Evolutionary conservation across 208 protist species (phyloP).

Genomic region (Trypanosoma melophagium): DNA sequence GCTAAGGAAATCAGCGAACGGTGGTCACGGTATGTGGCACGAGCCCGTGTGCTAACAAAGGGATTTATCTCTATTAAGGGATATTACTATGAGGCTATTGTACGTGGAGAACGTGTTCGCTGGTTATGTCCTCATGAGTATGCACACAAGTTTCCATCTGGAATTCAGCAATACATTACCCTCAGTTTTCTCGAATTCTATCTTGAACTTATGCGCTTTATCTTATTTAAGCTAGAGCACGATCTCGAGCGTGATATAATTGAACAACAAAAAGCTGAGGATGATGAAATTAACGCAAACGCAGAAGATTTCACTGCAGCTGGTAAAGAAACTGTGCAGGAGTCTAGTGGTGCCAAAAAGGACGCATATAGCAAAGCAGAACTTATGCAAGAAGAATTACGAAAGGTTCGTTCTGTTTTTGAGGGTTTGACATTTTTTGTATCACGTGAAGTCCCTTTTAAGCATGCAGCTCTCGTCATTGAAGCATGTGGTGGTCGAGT

Average conservation of each 20-base stretch:
- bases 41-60: slow-evolving; percentile 86
- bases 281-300: slow-evolving; percentile 53
- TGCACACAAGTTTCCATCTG: slow-evolving; percentile 90
- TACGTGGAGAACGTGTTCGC: slow-evolving; percentile 93
- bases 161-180: slow-evolving; percentile 96
- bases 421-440: slow-evolving; percentile 81
- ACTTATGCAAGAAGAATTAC: slow-evolving; percentile 61
- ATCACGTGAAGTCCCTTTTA: slow-evolving; percentile 88
- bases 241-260: slow-evolving; percentile 67
- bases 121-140: slow-evolving; percentile 98
- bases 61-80: slow-evolving; percentile 98
- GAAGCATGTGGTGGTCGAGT: slow-evolving; percentile 86
- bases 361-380: slow-evolving; percentile 40
- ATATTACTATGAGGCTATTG: slow-evolving; percentile 98
- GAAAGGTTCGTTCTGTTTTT: slow-evolving; percentile 67
- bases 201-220: slow-evolving; percentile 94
- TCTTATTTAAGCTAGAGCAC: slow-evolving; percentile 96
- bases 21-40: slow-evolving; percentile 89
- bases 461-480: slow-evolving; percentile 90
- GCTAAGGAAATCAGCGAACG: slow-evolving; percentile 64
- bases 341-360: slow-evolving; percentile 32
- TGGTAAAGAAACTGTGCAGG: slow-evolving; percentile 31
- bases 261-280: slow-evolving; percentile 59
- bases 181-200: slow-evolving; percentile 98
- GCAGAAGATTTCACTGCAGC: slow-evolving; percentile 44